These are phyloP conservation scores for Persicaria tinctoria DNA, from an alignment of 148 eudicot genomes.

Conservation along the genomic window DNA sequence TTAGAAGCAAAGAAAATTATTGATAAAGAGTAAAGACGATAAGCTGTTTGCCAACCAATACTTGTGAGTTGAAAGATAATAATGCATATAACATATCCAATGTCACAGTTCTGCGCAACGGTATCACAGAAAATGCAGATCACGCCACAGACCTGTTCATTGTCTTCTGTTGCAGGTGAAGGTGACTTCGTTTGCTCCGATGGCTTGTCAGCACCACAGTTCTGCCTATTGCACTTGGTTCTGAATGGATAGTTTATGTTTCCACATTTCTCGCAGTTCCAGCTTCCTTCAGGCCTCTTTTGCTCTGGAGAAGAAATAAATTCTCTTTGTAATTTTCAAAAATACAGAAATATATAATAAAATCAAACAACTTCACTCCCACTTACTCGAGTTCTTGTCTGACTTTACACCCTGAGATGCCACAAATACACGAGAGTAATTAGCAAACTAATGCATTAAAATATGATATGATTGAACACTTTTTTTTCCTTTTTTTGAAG, in stretches of 20 bases:
- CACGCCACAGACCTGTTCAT: conserved; percentile 79
- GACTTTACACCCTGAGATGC: conserved; percentile 48
- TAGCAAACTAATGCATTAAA: background rate
- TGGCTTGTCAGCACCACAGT: conserved; percentile 95
- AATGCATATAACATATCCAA: background rate
- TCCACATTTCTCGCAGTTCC: conserved; percentile 89
- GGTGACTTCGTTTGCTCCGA: conserved; percentile 47
- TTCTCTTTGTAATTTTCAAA: background rate
- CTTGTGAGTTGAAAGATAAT: background rate
- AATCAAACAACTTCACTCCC: background rate
- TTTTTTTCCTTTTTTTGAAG: conserved; percentile 52
- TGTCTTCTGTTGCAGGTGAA: conserved; percentile 41
- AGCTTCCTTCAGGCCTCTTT: conserved; percentile 97
- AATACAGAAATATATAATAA: background rate
- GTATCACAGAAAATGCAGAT: conserved; percentile 15
- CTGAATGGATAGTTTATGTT: conserved; percentile 92
- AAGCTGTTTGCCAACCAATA: background rate
- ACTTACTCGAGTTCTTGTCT: conserved; percentile 71
- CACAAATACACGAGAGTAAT: too few relatives aligned
- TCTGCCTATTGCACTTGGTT: conserved; percentile 93
- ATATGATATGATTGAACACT: conserved; percentile 42
- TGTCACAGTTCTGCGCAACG: background rate
- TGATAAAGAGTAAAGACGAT: too few relatives aligned
- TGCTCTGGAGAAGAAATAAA: conserved; percentile 39
- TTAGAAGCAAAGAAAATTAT: too few relatives aligned